Conservation (phyloP, 169 alveolate species). For the Haemoproteus tartakovskyi region DNA sequence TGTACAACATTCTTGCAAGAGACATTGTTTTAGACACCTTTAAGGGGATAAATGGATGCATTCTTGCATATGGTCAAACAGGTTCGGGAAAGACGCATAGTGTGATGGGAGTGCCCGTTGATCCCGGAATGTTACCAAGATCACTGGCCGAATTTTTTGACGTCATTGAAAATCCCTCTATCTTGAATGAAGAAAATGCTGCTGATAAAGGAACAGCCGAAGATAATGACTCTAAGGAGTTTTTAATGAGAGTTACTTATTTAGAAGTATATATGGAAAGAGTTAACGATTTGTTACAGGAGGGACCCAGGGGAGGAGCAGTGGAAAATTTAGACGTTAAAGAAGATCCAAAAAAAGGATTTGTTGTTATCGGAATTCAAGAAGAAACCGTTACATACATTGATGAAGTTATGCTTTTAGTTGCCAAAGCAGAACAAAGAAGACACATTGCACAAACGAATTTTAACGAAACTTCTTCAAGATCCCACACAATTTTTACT, state of each 20-base stretch:
- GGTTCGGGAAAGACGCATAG: conserved; percentile 81
- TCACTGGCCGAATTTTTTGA: conserved; percentile 80
- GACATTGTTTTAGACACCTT: conserved; percentile 76
- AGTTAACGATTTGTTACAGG: conserved; percentile 82
- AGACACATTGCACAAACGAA: conserved; percentile 82
- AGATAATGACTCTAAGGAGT: conserved; percentile 77
- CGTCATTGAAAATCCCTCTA: conserved; percentile 75
- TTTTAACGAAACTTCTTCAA: conserved; percentile 82
- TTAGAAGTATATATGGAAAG: conserved; percentile 85
- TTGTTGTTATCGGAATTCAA: conserved; percentile 78
- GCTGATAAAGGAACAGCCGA: conserved; percentile 74
- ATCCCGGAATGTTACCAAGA: conserved; percentile 80
- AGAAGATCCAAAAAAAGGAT: conserved; percentile 85
- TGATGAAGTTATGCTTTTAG: conserved; percentile 78
- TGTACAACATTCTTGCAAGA: conserved; percentile 73
- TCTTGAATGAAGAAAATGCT: conserved; percentile 73
- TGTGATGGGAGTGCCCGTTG: conserved; percentile 79
- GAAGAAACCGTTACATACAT: conserved; percentile 79
- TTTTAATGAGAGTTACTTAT: conserved; percentile 81
- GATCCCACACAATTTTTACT: conserved; percentile 84
- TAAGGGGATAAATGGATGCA: conserved; percentile 80
- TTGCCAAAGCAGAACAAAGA: conserved; percentile 80
- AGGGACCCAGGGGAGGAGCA: conserved; percentile 75
- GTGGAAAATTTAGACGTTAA: conserved; percentile 78
- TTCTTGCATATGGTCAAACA: conserved; percentile 79